Evolutionary conservation across 78 protist species (phyloP), one percentile per base, ranked within the genome.

Genomic region (Dictyostelium intermedium): DNA sequence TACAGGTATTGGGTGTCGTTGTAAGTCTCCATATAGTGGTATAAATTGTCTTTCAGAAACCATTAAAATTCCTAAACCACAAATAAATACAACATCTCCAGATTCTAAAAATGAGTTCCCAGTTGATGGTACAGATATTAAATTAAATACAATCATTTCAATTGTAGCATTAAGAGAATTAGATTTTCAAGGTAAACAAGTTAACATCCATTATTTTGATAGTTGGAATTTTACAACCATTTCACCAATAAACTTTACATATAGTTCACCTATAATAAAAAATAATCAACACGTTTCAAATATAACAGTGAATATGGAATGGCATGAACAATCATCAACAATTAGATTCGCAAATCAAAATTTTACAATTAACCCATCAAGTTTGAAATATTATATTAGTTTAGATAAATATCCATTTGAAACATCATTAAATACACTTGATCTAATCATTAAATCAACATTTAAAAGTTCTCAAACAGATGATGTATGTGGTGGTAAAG

Each of bases 11-110:
- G 84, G 85, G 10, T 87, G 93, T 79, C 30, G 3, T 20, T 87
- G 93, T 60, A 63, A 32, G 5, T n/a, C 56, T 16, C 85, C 61
- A 1, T 87, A 72, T 66, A 63, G 61, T 8, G 93, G 93, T 32
- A n/a, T 27, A 4, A 56, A 87, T 63, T 87, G 93, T 35, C 11
- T 16, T 13, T 61, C 47, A 2, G 61, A 69, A 41, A n/a, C 32
- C 5, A 8, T 61, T 3, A 37, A 34, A 30, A 10, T 78, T 2
- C 56, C 53, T 1, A 18, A 27, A 27, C 86, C 93, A n/a, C 13
- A 34, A 11, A 6, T 14, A 13, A 79, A 76, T 63, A 20, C 45
- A 25, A 43, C 84, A 2, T 32, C 82, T 25, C 84, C 92, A 20
- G 61, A 25, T 18, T 53, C 20, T 7, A 45, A 4, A 11, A 76